These are phyloP conservation scores for Neurospora terricola DNA, from an alignment of 495 filamentous ascomycete species.

Conservation along the genomic window DNA sequence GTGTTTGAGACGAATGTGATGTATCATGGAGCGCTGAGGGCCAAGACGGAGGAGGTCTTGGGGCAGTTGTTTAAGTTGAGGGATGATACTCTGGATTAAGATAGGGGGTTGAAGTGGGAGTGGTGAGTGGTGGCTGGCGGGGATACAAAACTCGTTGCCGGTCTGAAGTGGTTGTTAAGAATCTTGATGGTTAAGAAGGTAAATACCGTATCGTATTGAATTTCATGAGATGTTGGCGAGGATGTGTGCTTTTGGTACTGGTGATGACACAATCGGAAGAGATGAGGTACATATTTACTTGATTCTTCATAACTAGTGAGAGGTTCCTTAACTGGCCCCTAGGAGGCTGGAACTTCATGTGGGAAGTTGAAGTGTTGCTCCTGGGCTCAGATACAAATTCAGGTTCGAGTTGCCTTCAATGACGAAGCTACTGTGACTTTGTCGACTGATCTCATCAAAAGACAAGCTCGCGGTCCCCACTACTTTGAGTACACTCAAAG, in stretches of 20 bases:
- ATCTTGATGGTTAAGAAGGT: neutral
- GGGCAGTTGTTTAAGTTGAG: conserved; percentile 58
- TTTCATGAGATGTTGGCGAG: neutral
- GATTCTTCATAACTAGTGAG: neutral
- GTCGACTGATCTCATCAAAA: no score
- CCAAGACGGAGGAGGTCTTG: conserved; percentile 63
- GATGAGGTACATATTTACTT: neutral
- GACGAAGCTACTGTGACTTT: neutral
- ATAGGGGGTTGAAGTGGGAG: neutral
- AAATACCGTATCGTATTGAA: neutral
- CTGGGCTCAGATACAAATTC: neutral
- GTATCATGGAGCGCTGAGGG: conserved; percentile 74
- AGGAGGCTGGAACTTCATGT: neutral
- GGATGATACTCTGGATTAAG: conserved; percentile 62
- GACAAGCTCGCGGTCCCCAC: neutral
- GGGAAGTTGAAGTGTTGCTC: neutral
- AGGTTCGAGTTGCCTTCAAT: neutral
- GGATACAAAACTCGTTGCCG: neutral
- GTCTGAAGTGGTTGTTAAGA: neutral
- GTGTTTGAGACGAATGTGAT: conserved; percentile 75
- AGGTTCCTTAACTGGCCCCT: neutral
- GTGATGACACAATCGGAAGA: neutral
- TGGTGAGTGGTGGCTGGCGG: neutral
- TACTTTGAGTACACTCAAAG: neutral
- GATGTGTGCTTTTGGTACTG: neutral